Base-by-base conservation (phyloP, 148 eudicot genomes). In the Limonium bicolor region DNA sequence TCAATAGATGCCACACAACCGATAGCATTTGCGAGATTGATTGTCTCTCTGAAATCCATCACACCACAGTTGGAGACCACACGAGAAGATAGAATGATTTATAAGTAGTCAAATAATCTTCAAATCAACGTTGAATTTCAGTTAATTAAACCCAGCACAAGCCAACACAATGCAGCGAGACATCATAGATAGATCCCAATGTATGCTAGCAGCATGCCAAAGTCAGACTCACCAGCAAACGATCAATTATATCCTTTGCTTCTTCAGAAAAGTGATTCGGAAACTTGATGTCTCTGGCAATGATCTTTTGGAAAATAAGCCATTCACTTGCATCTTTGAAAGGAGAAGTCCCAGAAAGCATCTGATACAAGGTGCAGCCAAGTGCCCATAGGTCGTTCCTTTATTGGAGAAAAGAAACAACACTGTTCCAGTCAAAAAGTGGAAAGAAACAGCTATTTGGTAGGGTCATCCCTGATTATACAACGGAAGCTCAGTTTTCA, bases 381-480 rank as follows among this genome's bases (percentile, higher is more conserved):
- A 90, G 94, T 33, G 99, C 99, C 99, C 99, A 90, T 20, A 85
- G 80, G 65, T 90, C 99, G 52, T 85, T 90, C 63, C 99, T 90
- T 82, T 62, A 49, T 59, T 42, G 20, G 23, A 40, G 44, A 30
- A 48, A 44, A 45, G 41, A 27, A 31, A 17, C 26, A 25, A 28
- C 33, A 14, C 33, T 25, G 47, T 37, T 21, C 25, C 46, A 41
- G 46, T 21, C 15, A 23, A 22, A 41, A 3, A 11, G 12, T 4
- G 11, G 1, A 15, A 36, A 15, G 14, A 12, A 12, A 14, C 6
- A 21, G 22, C 12, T 11, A 20, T 22, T 23, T 23, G 7, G 28
- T 14, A 41, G n/a, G 15, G 46, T 21, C 15, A 23, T 14, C 6
- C 18, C 17, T 22, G 5, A n/a, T 17, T 21, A 11, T n/a, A 41